Evolutionary conservation across 2,329 filamentous ascomycete genomes (phyloP).

Genomic region (Hymenoscyphus scutula): DNA sequence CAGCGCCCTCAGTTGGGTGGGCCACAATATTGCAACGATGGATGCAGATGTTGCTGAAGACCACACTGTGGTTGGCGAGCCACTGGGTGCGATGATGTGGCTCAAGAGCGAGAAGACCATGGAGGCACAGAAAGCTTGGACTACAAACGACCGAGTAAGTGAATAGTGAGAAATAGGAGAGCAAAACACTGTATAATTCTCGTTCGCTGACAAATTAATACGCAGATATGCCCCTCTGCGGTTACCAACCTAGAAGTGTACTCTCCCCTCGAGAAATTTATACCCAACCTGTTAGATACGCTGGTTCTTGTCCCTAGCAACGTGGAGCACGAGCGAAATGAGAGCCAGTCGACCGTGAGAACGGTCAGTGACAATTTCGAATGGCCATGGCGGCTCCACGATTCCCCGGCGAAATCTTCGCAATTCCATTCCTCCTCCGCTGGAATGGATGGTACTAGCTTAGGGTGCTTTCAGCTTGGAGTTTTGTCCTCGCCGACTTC

Average conservation of each 20-base stretch:
- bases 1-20: conserved; percentile 45
- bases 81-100: conserved; percentile 46
- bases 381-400: conserved; percentile 10
- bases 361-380: conserved; percentile 3
- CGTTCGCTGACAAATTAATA: neutral
- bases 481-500: conserved; percentile 41
- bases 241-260: neutral
- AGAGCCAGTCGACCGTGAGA: neutral
- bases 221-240: neutral
- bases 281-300: neutral
- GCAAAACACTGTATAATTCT: neutral
- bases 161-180: neutral
- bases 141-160: conserved; percentile 37
- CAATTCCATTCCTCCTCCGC: conserved; percentile 37
- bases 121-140: conserved; percentile 40
- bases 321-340: neutral
- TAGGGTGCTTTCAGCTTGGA: conserved; percentile 48
- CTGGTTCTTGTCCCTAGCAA: neutral
- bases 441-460: conserved; percentile 35
- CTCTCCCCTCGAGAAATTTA: neutral
- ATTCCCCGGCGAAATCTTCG: neutral
- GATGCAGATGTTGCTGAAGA: conserved; percentile 36
- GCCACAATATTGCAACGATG: conserved; percentile 37
- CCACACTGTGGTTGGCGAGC: conserved; percentile 35
- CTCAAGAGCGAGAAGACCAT: conserved; percentile 46